Base-by-base conservation (phyloP, 768 basidiomycete species). In the Pholiota microspora region DNA sequence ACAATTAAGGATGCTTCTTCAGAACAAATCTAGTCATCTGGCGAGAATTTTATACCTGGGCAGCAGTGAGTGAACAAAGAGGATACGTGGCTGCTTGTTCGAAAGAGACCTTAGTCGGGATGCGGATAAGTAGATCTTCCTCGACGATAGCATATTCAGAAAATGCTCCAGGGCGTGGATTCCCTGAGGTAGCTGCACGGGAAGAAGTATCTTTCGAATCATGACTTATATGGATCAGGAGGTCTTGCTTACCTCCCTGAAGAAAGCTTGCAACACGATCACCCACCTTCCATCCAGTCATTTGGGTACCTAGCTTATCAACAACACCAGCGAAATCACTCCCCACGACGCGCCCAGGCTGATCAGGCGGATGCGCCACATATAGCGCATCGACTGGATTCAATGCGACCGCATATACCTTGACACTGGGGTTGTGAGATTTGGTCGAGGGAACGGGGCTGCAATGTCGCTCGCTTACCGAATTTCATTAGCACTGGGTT, bases 1-100 rank as follows among this genome's bases (percentile, higher is more conserved):
- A 32, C n/a, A n/a, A 8, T 23, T 42, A 4, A 42, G 21, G 12
- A 23, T 42, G n/a, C n/a, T n/a, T n/a, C n/a, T 42, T 42, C 21
- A 16, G 16, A n/a, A n/a, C n/a, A n/a, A n/a, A n/a, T n/a, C n/a
- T n/a, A 47, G 15, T 12, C 8, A 42, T 18, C 7, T n/a, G n/a
- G n/a, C 25, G 34, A 21, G 4, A 4, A 59, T 53, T 49, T n/a
- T n/a, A n/a, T 27, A 71, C 70, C 58, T 71, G 70, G 42, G 69
- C 71, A 25, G 70, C 71, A 16, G 71, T 73, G 31, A 71, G 32
- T 3, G 65, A 60, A 50, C 68, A 71, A 3, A 73, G 56, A 7
- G 71, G 71, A n/a, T n/a, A n/a, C n/a, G n/a, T 68, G 2, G 66
- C 70, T 0, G 71, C 71, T 44, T 72, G 67, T 34, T 71, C 69